phyloP scores from a whole-genome alignment of 192 early-diverging fungal species.

The Coemansia sp. region DNA sequence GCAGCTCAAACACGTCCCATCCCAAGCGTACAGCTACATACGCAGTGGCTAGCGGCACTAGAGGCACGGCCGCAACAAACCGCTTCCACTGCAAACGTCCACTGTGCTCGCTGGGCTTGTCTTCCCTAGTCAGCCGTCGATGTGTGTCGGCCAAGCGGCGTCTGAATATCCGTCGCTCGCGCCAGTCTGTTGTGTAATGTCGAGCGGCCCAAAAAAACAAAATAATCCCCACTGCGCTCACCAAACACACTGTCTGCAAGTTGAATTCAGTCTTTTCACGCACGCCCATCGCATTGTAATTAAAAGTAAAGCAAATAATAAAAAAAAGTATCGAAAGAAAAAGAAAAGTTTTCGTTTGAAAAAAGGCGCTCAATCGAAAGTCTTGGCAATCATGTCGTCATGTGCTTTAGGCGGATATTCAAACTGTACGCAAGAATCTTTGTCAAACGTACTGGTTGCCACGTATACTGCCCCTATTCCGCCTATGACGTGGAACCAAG shows the following conservation, averaged over 20 bases:
- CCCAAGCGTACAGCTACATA: constrained; percentile 34
- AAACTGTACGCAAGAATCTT: no score
- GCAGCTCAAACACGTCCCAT: constrained; percentile 47
- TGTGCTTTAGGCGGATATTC: not conserved
- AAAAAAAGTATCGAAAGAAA: not conserved
- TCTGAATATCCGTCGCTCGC: constrained; percentile 39
- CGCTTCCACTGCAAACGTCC: constrained; percentile 30
- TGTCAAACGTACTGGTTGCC: no score
- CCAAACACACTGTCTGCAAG: constrained; percentile 32
- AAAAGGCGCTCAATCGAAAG: not conserved
- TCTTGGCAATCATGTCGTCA: not conserved
- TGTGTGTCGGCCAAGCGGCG: constrained; percentile 34
- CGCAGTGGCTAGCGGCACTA: constrained; percentile 47
- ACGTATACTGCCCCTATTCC: no score
- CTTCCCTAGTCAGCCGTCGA: constrained; percentile 11
- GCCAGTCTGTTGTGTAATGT: constrained; percentile 49
- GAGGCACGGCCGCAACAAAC: constrained; percentile 41
- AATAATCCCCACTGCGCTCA: constrained; percentile 14
- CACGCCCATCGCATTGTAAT: constrained; percentile 33
- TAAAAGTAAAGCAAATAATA: not conserved
- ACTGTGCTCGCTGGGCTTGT: not conserved
- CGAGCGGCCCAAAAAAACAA: constrained; percentile 27
- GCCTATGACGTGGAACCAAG: no score
- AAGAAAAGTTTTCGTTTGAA: not conserved
- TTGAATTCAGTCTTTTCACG: constrained; percentile 44